Base-by-base conservation (phyloP, 306 rosid species). In the Ochetophila trinervis region DNA sequence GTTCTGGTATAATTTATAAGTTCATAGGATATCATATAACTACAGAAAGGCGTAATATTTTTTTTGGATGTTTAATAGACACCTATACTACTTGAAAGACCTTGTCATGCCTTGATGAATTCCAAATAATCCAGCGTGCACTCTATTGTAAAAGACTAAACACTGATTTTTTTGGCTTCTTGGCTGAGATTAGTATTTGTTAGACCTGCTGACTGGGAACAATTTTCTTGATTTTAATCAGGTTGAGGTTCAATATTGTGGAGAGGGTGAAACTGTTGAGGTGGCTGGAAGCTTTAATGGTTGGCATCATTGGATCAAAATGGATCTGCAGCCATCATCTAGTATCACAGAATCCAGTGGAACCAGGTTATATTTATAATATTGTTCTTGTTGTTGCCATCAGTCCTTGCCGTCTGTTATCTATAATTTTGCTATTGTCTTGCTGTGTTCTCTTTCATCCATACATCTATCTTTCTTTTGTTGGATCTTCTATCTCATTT, bases 251-350 rank as follows among this genome's bases (percentile, higher is more conserved):
- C 87, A 84, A 30, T 93, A 82, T 65, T 49, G 53, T 47, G 84
- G 96, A 19, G 88, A 87, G 40, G 98, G 85, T 72, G 88, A 84
- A 68, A 74, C 56, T 61, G 97, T 93, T 68, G 98, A 93, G 83
- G 88, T 93, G 63, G 78, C 96, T 3, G 97, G 98, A 65, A 89
- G 97, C 85, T 93, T 89, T 87, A 87, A 87, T 53, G 97, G 98
- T 70, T 93, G 98, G 98, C 94, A 89, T 78, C 88, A 87, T 51
- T 67, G 61, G 71, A 82, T 93, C 65, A 77, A 70, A 78, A 63
- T 93, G 95, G 98, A 93, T 76, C 87, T 76, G 53, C 81, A 79
- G 53, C 79, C 81, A 70, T 76, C 81, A 52, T 63, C 79, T 66
- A 69, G 71, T 79, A 56, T 50, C 58, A 14, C 36, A 53, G 88